Conservation (phyloP, 352 stramenopile genomes). For the Phytopythium cucurbitacearum region DNA sequence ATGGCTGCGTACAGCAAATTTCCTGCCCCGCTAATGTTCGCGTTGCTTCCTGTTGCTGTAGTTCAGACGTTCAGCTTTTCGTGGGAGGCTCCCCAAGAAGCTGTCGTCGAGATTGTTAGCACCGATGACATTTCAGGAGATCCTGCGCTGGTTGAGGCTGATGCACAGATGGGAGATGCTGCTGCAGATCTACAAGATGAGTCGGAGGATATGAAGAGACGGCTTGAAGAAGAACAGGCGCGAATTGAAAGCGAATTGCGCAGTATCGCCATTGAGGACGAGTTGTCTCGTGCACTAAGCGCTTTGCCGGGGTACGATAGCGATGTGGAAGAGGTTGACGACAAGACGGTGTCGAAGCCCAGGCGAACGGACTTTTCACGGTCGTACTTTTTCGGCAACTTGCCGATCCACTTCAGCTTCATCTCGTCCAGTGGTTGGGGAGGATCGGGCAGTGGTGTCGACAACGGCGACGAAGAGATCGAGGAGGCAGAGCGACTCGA, state of each 20-base stretch:
- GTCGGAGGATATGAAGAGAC: constrained; percentile 5
- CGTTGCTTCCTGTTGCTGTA: constrained; percentile 30
- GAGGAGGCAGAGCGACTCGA: constrained; percentile 66
- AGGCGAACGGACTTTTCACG: constrained; percentile 64
- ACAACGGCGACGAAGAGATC: constrained; percentile 72
- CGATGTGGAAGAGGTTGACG: constrained; percentile 54
- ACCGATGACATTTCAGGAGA: no score
- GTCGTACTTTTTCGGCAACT: constrained; percentile 71
- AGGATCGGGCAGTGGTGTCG: constrained; percentile 43
- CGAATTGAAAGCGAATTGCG: constrained; percentile 16
- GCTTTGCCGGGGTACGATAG: constrained; percentile 14
- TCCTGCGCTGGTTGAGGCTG: constrained; percentile 1
- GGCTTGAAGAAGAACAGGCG: constrained; percentile 19
- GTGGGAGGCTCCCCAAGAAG: neutral
- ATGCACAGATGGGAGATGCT: constrained; percentile 7
- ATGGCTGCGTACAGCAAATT: constrained; percentile 41
- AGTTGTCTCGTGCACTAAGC: constrained; percentile 24
- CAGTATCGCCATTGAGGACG: constrained; percentile 30
- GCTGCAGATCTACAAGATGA: constrained; percentile 10
- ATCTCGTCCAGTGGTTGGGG: constrained; percentile 41
- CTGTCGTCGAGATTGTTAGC: no score
- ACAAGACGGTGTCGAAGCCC: constrained; percentile 26
- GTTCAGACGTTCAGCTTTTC: constrained; percentile 16
- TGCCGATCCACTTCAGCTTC: constrained; percentile 39
- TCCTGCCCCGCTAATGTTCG: constrained; percentile 36